Evolutionary conservation across 257 asterid genomes (phyloP).

Genomic region (Solanum etuberosum): DNA sequence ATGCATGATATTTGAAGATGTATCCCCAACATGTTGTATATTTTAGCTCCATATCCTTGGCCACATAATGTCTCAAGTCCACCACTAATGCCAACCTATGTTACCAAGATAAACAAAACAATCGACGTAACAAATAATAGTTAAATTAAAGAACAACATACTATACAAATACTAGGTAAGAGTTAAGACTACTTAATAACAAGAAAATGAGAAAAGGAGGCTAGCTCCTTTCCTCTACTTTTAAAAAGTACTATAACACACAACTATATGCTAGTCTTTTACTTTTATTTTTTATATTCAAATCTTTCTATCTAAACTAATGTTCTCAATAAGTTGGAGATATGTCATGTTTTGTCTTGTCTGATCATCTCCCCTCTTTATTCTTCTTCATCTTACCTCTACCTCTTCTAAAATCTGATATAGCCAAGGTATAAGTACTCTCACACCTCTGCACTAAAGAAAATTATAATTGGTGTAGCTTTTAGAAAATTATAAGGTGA

Average conservation of each 20-base stretch:
- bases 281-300: too few species aligned
- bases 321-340: too few species aligned
- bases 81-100: background rate
- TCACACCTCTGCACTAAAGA: background rate
- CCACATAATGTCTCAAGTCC: background rate
- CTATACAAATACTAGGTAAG: too few species aligned
- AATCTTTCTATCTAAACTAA: too few species aligned
- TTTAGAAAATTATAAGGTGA: background rate
- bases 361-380: background rate
- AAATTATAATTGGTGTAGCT: too few species aligned
- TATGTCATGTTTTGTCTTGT: too few species aligned
- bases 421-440: background rate
- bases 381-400: background rate
- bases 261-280: too few species aligned
- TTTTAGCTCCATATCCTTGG: background rate
- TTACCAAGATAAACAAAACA: background rate
- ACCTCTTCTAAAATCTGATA: background rate
- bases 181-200: too few species aligned
- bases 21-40: background rate
- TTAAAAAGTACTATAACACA: too few species aligned
- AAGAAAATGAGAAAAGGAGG: background rate
- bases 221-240: background rate
- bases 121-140: background rate
- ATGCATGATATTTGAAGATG: conserved; percentile 20
- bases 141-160: too few species aligned